Evolutionary conservation across 768 basidiomycete species (phyloP).

Genomic region (Pleurotus pulmonarius): DNA sequence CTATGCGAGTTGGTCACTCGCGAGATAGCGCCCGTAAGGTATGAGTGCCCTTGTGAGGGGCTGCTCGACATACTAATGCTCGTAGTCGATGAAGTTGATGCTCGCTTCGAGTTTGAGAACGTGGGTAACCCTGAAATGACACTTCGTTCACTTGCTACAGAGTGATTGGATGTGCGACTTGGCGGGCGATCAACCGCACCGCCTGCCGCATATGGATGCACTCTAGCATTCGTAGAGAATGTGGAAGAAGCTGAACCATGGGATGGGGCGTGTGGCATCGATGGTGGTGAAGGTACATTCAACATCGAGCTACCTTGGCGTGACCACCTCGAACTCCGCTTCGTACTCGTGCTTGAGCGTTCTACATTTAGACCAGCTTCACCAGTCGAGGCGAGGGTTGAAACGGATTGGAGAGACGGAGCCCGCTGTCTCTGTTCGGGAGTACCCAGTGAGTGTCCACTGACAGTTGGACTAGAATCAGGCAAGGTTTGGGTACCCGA

Average conservation of each 20-base stretch:
- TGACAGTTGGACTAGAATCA: conserved; percentile 20
- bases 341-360: conserved; percentile 33
- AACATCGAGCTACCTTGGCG: conserved; percentile 48
- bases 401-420: conserved; percentile 41
- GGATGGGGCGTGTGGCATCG: conserved; percentile 26
- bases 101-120: conserved; percentile 54
- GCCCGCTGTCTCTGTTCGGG: conserved; percentile 35
- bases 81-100: conserved; percentile 45
- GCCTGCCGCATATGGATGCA: conserved; percentile 25
- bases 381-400: conserved; percentile 40
- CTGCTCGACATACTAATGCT: conserved; percentile 41
- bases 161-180: conserved; percentile 31
- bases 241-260: conserved; percentile 7
- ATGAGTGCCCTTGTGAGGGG: conserved; percentile 25
- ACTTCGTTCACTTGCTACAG: conserved; percentile 38
- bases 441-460: conserved; percentile 30
- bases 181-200: conserved; percentile 24
- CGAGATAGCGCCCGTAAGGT: conserved; percentile 10
- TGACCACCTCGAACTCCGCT: conserved; percentile 45
- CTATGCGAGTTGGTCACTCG: conserved; percentile 38
- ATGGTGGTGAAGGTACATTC: conserved; percentile 53
- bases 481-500: conserved; percentile 13
- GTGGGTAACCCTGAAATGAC: conserved; percentile 41
- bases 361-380: conserved; percentile 25
- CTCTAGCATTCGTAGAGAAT: conserved; percentile 17